These are phyloP conservation scores for Cutaneotrichosporon cavernicola DNA, from an alignment of 1,284 basidiomycete genomes.

Conservation along the genomic window DNA sequence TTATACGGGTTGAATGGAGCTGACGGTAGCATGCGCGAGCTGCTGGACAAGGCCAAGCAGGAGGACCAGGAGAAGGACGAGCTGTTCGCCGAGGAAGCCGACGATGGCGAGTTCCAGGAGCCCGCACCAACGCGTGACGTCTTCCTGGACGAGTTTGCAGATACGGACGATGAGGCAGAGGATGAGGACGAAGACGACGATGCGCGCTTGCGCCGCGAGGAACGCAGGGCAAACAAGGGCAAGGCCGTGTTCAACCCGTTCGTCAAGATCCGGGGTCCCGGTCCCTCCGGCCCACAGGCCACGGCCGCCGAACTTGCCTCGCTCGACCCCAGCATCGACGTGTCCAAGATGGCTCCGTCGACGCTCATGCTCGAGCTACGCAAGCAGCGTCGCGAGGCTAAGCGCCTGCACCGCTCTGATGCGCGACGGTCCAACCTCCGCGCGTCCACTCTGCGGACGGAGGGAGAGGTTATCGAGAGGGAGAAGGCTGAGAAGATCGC, in stretches of 20 bases:
- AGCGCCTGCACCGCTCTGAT: slow-evolving; percentile 40
- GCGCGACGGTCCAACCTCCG: slow-evolving; percentile 41
- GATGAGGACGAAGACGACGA: slow-evolving; percentile 40
- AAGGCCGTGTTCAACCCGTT: slow-evolving; percentile 41
- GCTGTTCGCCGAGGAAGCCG: slow-evolving; percentile 45
- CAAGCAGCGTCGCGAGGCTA: slow-evolving; percentile 41
- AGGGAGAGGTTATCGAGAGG: slow-evolving; percentile 35
- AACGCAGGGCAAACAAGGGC: slow-evolving; percentile 44
- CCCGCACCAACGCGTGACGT: slow-evolving; percentile 46
- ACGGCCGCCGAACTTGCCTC: slow-evolving; percentile 22
- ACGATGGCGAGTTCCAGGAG: slow-evolving; percentile 49
- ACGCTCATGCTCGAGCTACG: slow-evolving; percentile 45
- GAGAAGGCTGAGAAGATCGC: slow-evolving; percentile 32
- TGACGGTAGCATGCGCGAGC: slow-evolving; percentile 47
- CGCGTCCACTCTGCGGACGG: slow-evolving; percentile 45
- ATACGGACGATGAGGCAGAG: slow-evolving; percentile 49
- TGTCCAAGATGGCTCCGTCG: slow-evolving; percentile 44
- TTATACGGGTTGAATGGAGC: not conserved
- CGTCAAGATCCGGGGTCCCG: slow-evolving; percentile 19
- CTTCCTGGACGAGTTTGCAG: slow-evolving; percentile 50
- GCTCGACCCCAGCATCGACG: slow-evolving; percentile 38
- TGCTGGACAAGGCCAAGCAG: slow-evolving; percentile 50
- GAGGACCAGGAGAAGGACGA: slow-evolving; percentile 43
- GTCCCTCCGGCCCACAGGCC: slow-evolving; percentile 17
- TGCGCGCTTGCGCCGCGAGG: slow-evolving; percentile 33